Evolutionary conservation across 1,284 basidiomycete genomes (phyloP), one percentile per base, ranked within the genome.

Genomic region (Marasmius tenuissimus): DNA sequence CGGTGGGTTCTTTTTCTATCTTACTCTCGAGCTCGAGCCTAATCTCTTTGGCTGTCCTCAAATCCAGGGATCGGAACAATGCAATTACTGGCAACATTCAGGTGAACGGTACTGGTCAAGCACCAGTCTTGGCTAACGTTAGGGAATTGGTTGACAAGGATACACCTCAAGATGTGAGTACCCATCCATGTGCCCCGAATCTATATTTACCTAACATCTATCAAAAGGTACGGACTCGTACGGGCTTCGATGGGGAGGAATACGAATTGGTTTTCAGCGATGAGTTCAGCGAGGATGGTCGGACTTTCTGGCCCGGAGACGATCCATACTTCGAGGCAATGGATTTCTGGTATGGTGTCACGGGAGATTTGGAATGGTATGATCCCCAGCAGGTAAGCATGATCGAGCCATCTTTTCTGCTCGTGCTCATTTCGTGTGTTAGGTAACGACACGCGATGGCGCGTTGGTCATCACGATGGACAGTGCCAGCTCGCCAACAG

Each of bases 221-320:
- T 0, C 66, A 76, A 1, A 65, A 67, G 0, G 88, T 82, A 4
- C 80, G 80, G 65, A 79, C 82, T 0, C 81, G 89, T 35, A 86
- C 76, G 1, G 91, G 91, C 0, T 88, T 80, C 64, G 91, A 93
- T 68, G 86, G 86, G 2, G 63, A 83, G 27, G 69, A 79, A 5
- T 93, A 91, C 72, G 80, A 80, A 7, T 78, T 92, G 35, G 88
- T 89, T 7, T 93, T 94, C 70, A 91, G 86, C 0, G 94, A 97
- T 77, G 94, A 96, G 75, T 96, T 96, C 74, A 85, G 93, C 51
- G 68, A 64, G 3, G 84, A 86, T n/a, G 91, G 89, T 47, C 79
- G 91, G 58, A 82, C 87, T 2, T 92, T 91, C 71, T 87, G 83
- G 68, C 82, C 85, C 3, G 79, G 85, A n/a, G 85, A 89, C 70